Evolutionary conservation across 2,329 filamentous ascomycete genomes (phyloP), one percentile per base, ranked within the genome.

Genomic region (Bipolaris oryzae): DNA sequence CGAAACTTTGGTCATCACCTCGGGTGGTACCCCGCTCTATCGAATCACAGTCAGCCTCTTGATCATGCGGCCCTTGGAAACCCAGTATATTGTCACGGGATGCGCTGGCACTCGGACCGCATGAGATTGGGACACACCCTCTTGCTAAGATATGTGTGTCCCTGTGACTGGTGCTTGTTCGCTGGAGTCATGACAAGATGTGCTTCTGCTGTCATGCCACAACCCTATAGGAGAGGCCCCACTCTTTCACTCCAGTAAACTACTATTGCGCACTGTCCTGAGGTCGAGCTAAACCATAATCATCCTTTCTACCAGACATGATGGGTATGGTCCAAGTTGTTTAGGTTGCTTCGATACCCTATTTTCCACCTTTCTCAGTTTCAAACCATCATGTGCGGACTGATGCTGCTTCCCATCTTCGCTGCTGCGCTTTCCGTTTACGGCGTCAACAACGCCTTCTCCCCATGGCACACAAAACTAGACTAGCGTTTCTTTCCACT

Each of bases 51-150:
- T 23, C 31, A 56, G 35, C 44, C 37, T 16, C 25, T 35, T 46
- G 57, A 66, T 68, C 65, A 67, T 61, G 63, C 57, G 63, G 52
- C 37, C 39, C 15, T 42, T 25, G 42, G 34, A 50, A 57, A 46
- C 45, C 51, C 41, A 50, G 39, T 38, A 35, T 53, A 20, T 47
- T 54, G 57, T 69, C 66, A 69, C 66, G 65, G 62, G 66, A 48
- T 68, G 57, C 41, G 66, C 48, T 68, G 65, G 62, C 65, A 39
- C 50, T 44, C 57, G 58, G 57, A 59, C 58, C 37, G 35, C 43
- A 45, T 43, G 52, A 57, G 57, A 42, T 50, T 25, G 21, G 31
- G 31, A 44, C 9, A 37, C 7, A 31, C 31, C 16, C 28, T 34
- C 18, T 9, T 21, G 18, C n/a, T 23, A 18, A 13, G 10, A 18